Conservation (phyloP, 306 rosid genomes). For the Corylus americana region DNA sequence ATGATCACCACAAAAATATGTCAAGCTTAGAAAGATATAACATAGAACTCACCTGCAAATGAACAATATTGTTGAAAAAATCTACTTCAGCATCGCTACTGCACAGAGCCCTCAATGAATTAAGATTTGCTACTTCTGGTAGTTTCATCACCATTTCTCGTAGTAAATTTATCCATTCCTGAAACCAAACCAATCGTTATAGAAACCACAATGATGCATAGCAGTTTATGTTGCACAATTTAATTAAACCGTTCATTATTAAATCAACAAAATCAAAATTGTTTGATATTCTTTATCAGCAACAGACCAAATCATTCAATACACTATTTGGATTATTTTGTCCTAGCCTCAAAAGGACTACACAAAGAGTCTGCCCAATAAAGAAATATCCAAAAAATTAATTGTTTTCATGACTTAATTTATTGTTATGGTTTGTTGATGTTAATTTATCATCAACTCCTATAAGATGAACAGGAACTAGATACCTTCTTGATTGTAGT, state of each 20-base stretch:
- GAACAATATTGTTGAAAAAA: slow-evolving; percentile 77
- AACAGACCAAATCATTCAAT: too few relatives aligned
- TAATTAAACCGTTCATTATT: background rate
- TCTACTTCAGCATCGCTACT: slow-evolving; percentile 65
- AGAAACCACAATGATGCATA: slow-evolving; percentile 24
- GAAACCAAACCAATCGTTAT: slow-evolving; percentile 33
- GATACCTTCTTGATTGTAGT: slow-evolving; percentile 62
- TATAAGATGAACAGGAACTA: slow-evolving; percentile 3
- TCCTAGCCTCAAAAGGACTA: too few relatives aligned
- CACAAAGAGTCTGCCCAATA: too few relatives aligned
- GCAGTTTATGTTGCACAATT: background rate
- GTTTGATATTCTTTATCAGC: background rate
- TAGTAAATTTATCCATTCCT: slow-evolving; percentile 87
- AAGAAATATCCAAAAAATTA: too few relatives aligned
- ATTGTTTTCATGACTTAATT: background rate
- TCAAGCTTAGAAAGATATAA: background rate
- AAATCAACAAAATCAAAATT: background rate
- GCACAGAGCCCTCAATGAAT: slow-evolving; percentile 54
- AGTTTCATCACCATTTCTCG: slow-evolving; percentile 82
- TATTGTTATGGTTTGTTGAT: background rate
- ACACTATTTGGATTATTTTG: too few relatives aligned
- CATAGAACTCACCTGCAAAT: slow-evolving; percentile 58
- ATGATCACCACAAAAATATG: background rate
- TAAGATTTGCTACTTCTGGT: slow-evolving; percentile 63
- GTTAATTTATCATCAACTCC: background rate